Evolutionary conservation across 2,329 filamentous ascomycete genomes (phyloP).

Genomic region (Diaporthe australafricana): DNA sequence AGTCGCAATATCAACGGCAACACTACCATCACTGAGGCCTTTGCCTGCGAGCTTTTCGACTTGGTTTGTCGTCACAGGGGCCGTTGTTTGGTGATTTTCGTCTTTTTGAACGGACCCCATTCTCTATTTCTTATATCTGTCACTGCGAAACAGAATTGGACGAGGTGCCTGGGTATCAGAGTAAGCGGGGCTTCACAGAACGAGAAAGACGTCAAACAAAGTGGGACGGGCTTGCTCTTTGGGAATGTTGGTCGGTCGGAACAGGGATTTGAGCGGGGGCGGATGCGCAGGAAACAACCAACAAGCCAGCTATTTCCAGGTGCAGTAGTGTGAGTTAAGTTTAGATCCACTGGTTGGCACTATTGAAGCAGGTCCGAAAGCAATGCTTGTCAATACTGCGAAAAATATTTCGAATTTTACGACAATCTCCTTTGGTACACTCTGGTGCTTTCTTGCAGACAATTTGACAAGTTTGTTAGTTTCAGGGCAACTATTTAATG

Average conservation of each 20-base stretch:
- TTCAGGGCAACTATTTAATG: too few relatives aligned
- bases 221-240: background rate
- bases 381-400: background rate
- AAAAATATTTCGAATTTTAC: too few relatives aligned
- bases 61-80: background rate
- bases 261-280: background rate
- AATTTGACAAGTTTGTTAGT: too few relatives aligned
- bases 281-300: background rate
- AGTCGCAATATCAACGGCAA: background rate
- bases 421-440: background rate
- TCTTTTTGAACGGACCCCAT: background rate
- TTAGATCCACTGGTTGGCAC: background rate
- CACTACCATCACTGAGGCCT: too few relatives aligned
- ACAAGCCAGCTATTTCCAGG: background rate
- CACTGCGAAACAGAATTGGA: too few relatives aligned
- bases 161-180: background rate
- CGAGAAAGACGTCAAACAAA: background rate
- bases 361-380: background rate
- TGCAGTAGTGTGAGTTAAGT: slow-evolving; percentile 1
- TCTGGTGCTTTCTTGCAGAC: background rate
- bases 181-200: too few relatives aligned
- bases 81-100: background rate
- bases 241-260: background rate
- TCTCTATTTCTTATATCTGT: background rate
- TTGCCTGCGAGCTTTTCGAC: background rate